A percentile compares a stretch with the other conserved stretches of the same genome.
phyloP scores from a whole-genome alignment of 2,329 filamentous ascomycete genomes.

The Sporothrix sp. region DNA sequence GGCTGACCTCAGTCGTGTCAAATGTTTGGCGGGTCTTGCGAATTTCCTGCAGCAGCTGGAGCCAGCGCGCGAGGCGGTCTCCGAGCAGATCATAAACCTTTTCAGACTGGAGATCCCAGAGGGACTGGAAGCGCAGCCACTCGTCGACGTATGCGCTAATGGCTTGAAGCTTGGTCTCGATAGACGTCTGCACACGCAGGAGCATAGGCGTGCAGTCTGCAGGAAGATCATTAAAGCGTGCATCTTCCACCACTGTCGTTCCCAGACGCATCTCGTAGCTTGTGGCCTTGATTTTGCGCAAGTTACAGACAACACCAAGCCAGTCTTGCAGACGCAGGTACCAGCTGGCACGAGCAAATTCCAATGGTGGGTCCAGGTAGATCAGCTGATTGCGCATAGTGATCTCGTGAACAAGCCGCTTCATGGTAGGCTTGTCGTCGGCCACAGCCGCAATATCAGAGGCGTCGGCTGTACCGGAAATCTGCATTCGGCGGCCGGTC shows the following conservation, averaged over 20 bases:
- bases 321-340: slow-evolving; percentile 85
- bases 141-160: slow-evolving; percentile 88
- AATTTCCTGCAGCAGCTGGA: slow-evolving; percentile 94
- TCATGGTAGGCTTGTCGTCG: slow-evolving; percentile 54
- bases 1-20: slow-evolving; percentile 89
- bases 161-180: slow-evolving; percentile 72
- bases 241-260: slow-evolving; percentile 52
- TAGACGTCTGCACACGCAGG: slow-evolving; percentile 66
- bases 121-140: slow-evolving; percentile 96
- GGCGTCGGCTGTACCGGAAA: slow-evolving; percentile 26
- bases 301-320: slow-evolving; percentile 84
- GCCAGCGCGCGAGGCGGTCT: slow-evolving; percentile 84
- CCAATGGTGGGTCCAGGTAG: slow-evolving; percentile 86
- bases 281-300: slow-evolving; percentile 89
- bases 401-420: slow-evolving; percentile 74
- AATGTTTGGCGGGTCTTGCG: slow-evolving; percentile 92
- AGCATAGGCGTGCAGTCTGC: slow-evolving; percentile 72
- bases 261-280: slow-evolving; percentile 85
- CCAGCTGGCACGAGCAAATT: slow-evolving; percentile 89
- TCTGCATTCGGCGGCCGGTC: slow-evolving; percentile 36
- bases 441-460: slow-evolving; percentile 24
- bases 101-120: slow-evolving; percentile 95
- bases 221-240: slow-evolving; percentile 75
- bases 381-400: slow-evolving; percentile 98
- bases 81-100: slow-evolving; percentile 89